Evolutionary conservation across 768 basidiomycete species (phyloP).

Genomic region (Xanthoconium purpureum): DNA sequence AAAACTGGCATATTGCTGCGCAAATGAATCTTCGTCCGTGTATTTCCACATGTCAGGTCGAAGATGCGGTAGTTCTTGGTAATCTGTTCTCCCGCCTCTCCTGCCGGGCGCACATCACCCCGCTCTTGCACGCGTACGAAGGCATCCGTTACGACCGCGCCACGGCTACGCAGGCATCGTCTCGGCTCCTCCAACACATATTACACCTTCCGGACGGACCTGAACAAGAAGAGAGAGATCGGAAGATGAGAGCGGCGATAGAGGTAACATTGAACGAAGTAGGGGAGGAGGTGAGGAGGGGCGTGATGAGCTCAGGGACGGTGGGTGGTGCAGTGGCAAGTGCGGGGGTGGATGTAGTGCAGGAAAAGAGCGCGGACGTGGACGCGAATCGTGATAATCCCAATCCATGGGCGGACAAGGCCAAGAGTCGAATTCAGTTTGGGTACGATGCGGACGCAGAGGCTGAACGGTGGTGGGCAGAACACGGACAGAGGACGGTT

Average conservation of each 20-base stretch:
- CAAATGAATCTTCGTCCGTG: too few relatives aligned
- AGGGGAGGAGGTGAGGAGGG: conserved; percentile 4
- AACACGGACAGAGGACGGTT: conserved; percentile 24
- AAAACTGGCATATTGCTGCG: too few relatives aligned
- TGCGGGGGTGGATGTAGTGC: too few relatives aligned
- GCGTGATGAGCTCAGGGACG: conserved; percentile 13
- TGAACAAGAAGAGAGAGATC: conserved; percentile 49
- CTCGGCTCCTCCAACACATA: conserved; percentile 48
- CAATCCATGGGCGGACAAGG: conserved; percentile 59
- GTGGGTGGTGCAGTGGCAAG: neutral
- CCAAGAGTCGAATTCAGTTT: conserved; percentile 46
- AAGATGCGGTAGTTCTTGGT: conserved; percentile 40
- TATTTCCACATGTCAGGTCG: conserved; percentile 23
- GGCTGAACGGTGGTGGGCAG: conserved; percentile 50
- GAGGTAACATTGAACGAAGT: conserved; percentile 33
- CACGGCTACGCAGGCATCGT: conserved; percentile 46
- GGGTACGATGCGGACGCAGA: conserved; percentile 52
- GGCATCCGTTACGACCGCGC: conserved; percentile 49
- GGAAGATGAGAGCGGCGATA: conserved; percentile 49
- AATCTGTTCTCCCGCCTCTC: conserved; percentile 49
- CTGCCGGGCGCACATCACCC: conserved; percentile 38
- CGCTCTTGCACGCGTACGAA: conserved; percentile 52
- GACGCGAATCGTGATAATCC: conserved; percentile 33
- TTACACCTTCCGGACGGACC: conserved; percentile 58
- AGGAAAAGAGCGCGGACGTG: neutral